Evolutionary conservation across 345 rosid species (phyloP).

Genomic region (Bruguiera gymnorhiza): DNA sequence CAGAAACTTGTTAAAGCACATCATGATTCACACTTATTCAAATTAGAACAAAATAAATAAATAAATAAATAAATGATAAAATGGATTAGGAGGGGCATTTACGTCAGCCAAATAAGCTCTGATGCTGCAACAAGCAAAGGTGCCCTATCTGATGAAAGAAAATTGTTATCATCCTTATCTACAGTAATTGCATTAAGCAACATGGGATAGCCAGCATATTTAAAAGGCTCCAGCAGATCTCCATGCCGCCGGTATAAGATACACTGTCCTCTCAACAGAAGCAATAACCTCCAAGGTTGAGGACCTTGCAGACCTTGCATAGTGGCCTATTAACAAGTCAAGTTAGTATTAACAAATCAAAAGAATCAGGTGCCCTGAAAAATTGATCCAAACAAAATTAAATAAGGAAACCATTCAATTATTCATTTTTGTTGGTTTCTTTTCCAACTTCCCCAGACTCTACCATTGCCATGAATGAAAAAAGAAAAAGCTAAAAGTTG

Average conservation of each 20-base stretch:
- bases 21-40: slow-evolving; percentile 10
- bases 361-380: neutral
- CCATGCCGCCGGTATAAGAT: slow-evolving; percentile 90
- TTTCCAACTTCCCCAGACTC: no score
- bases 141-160: slow-evolving; percentile 81
- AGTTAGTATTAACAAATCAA: neutral
- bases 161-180: slow-evolving; percentile 86
- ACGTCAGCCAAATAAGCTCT: slow-evolving; percentile 96
- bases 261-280: slow-evolving; percentile 91
- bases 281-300: slow-evolving; percentile 96
- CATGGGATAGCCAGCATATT: slow-evolving; percentile 99
- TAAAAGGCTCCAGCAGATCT: slow-evolving; percentile 82
- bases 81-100: slow-evolving; percentile 18
- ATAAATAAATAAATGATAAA: no score
- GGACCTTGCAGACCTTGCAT: slow-evolving; percentile 99
- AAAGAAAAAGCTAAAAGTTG: no score
- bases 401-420: no score
- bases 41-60: neutral
- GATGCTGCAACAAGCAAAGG: slow-evolving; percentile 99
- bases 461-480: no score
- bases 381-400: no score
- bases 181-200: slow-evolving; percentile 88
- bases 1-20: slow-evolving; percentile 10
- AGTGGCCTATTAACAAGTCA: slow-evolving; percentile 64
- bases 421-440: no score